Evolutionary conservation across 352 stramenopile species (phyloP).

Genomic region (Globisporangium splendens): DNA sequence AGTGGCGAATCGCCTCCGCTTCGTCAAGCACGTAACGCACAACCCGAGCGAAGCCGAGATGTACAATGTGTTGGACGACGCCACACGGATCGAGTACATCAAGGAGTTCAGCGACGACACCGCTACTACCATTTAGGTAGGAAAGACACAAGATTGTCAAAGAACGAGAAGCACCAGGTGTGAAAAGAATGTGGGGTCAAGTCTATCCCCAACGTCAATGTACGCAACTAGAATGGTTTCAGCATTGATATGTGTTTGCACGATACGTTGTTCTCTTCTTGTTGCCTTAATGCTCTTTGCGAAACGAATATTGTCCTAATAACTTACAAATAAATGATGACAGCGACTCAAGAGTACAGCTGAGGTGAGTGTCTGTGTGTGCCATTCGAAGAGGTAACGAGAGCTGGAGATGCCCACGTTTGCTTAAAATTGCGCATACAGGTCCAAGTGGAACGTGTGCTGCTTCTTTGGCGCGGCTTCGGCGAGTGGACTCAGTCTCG

Average conservation of each 20-base stretch:
- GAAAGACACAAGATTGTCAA: background rate
- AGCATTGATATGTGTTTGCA: no score
- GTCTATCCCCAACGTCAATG: no score
- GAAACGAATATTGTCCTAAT: no score
- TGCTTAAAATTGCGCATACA: slow-evolving; percentile 8
- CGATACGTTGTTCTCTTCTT: no score
- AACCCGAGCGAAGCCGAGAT: slow-evolving; percentile 49
- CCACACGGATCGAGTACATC: slow-evolving; percentile 36
- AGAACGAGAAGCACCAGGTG: background rate
- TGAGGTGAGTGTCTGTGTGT: no score
- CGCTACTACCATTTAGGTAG: slow-evolving; percentile 1
- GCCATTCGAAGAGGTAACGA: no score
- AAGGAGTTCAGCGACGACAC: slow-evolving; percentile 27
- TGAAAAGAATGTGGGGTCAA: background rate
- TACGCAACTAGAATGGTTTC: no score
- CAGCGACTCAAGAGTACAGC: no score
- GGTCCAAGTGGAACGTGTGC: slow-evolving; percentile 8
- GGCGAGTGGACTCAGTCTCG: background rate
- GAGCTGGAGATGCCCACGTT: no score
- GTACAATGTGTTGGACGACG: slow-evolving; percentile 59
- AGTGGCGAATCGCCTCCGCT: slow-evolving; percentile 22
- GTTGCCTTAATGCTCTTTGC: no score
- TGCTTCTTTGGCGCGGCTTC: slow-evolving; percentile 5
- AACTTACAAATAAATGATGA: no score
- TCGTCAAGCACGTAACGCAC: slow-evolving; percentile 44